phyloP scores from a whole-genome alignment of 2,329 filamentous ascomycete species.

The Bipolaris cookei region DNA sequence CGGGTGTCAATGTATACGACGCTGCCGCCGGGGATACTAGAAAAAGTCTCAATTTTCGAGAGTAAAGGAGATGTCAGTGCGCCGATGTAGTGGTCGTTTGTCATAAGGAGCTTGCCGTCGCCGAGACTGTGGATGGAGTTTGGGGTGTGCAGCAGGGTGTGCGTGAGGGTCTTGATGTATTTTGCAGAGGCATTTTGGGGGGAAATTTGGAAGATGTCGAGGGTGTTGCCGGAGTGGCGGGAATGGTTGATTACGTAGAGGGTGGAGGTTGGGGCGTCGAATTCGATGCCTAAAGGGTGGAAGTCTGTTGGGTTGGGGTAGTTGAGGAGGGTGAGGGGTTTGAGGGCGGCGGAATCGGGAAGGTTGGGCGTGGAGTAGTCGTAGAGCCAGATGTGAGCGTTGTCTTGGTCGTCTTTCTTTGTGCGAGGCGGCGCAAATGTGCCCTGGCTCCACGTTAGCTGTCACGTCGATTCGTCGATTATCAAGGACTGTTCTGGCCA shows the following conservation, averaged over 20 bases:
- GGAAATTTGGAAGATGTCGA: constrained; percentile 45
- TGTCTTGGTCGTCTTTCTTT: constrained; percentile 20
- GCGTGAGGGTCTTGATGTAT: constrained; percentile 39
- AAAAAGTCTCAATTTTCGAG: constrained; percentile 50
- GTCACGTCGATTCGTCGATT: no score
- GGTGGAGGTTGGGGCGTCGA: constrained; percentile 41
- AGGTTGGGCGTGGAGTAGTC: constrained; percentile 41
- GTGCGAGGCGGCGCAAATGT: constrained; percentile 28
- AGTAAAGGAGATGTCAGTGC: constrained; percentile 34
- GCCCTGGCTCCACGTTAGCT: no score
- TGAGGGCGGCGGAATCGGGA: constrained; percentile 27
- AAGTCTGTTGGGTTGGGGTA: constrained; percentile 42
- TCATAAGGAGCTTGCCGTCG: constrained; percentile 45
- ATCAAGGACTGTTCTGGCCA: no score
- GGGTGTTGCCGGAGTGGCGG: constrained; percentile 32
- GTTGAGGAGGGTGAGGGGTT: constrained; percentile 33
- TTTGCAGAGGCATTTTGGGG: constrained; percentile 30
- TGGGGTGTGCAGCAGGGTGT: constrained; percentile 45
- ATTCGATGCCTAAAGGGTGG: constrained; percentile 53
- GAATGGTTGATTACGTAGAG: constrained; percentile 53
- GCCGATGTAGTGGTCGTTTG: constrained; percentile 53
- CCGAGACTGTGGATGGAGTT: constrained; percentile 50
- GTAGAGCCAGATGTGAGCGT: constrained; percentile 49
- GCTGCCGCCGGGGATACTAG: constrained; percentile 45
- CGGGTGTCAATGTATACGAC: constrained; percentile 46